These are phyloP conservation scores for Mycotypha africana DNA, from an alignment of 371 early-diverging fungal genomes.

Conservation along the genomic window DNA sequence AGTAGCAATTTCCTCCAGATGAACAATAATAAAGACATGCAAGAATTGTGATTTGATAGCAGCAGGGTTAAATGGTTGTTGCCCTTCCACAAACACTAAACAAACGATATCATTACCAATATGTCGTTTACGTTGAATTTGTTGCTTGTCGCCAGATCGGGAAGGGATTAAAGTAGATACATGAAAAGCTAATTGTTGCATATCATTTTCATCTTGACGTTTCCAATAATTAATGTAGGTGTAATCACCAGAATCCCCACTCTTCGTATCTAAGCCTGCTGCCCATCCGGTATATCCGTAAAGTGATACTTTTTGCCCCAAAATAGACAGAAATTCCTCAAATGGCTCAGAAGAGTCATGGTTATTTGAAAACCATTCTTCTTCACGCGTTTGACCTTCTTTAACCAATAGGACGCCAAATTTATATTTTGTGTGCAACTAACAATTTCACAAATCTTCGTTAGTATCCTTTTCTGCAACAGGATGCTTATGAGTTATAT, in stretches of 20 bases:
- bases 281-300: constrained; percentile 76
- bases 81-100: constrained; percentile 64
- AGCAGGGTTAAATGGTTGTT: constrained; percentile 64
- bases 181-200: constrained; percentile 84
- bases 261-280: constrained; percentile 78
- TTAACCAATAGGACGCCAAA: constrained; percentile 73
- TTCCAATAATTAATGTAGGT: constrained; percentile 71
- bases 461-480: too few relatives aligned
- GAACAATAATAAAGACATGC: constrained; percentile 72
- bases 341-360: constrained; percentile 58
- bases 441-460: too few relatives aligned
- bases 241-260: constrained; percentile 76
- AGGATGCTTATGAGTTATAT: neutral
- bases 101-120: constrained; percentile 86
- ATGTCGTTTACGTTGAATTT: constrained; percentile 80
- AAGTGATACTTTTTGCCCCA: constrained; percentile 69
- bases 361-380: constrained; percentile 73
- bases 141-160: constrained; percentile 68
- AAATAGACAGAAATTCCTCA: constrained; percentile 61
- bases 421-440: constrained; percentile 70
- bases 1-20: constrained; percentile 26
- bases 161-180: constrained; percentile 79
- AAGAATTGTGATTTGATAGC: constrained; percentile 71
- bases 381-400: constrained; percentile 71
- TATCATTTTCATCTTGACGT: constrained; percentile 47